These are phyloP conservation scores for Lodderomyces orthopsilosis DNA, from an alignment of 1,139 yeast species.

Conservation along the genomic window DNA sequence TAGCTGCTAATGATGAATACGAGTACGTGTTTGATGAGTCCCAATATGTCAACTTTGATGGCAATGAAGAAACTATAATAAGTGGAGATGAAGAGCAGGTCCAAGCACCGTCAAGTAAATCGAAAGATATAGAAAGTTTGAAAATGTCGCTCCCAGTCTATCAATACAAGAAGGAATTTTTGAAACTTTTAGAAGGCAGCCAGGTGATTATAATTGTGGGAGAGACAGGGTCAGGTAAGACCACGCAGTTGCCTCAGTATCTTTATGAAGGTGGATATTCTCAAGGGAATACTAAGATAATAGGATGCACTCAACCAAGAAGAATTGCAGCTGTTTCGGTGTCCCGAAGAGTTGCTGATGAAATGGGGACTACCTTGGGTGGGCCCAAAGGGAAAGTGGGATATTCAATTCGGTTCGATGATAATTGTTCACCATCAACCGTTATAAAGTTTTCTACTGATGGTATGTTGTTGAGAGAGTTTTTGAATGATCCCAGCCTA, in stretches of 20 bases:
- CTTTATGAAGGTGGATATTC: slow-evolving; percentile 80
- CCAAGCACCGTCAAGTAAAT: slow-evolving; percentile 15
- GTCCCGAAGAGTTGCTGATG: slow-evolving; percentile 88
- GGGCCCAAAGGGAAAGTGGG: slow-evolving; percentile 60
- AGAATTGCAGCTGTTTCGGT: slow-evolving; percentile 95
- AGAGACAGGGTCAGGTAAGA: slow-evolving; percentile 97
- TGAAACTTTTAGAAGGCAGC: slow-evolving; percentile 59
- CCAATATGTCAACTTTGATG: slow-evolving; percentile 66
- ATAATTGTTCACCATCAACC: slow-evolving; percentile 60
- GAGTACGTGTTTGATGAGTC: slow-evolving; percentile 84
- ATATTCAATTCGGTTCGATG: slow-evolving; percentile 84
- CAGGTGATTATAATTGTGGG: slow-evolving; percentile 90
- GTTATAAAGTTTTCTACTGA: slow-evolving; percentile 86
- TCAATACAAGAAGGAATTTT: slow-evolving; percentile 56
- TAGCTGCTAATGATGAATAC: slow-evolving; percentile 49
- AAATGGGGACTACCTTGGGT: slow-evolving; percentile 70
- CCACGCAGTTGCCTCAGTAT: slow-evolving; percentile 92
- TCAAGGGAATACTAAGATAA: slow-evolving; percentile 38
- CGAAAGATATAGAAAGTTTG: slow-evolving; percentile 42
- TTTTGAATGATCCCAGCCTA: slow-evolving; percentile 70
- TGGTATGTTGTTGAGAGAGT: slow-evolving; percentile 88
- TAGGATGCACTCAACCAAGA: slow-evolving; percentile 95
- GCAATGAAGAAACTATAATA: slow-evolving; percentile 32
- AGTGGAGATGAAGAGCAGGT: slow-evolving; percentile 19
- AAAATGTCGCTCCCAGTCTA: slow-evolving; percentile 77